A percentile compares a stretch with the other conserved stretches of the same genome.
Evolutionary conservation across 257 asterid species (phyloP).

Genomic region (Fraxinus cuspidata): DNA sequence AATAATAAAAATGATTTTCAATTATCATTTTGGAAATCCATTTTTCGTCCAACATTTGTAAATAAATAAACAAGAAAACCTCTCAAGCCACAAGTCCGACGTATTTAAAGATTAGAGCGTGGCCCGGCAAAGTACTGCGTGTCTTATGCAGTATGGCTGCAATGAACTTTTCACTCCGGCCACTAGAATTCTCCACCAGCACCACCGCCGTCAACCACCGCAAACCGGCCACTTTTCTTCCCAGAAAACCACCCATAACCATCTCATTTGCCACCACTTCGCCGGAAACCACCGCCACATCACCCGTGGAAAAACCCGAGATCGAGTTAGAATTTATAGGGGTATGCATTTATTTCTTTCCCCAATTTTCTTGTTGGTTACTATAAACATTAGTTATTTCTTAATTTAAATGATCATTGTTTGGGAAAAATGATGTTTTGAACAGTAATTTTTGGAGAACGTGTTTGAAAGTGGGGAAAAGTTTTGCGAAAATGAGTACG

Average conservation of each 20-base stretch:
- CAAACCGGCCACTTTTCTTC: slow-evolving; percentile 33
- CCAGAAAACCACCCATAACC: slow-evolving; percentile 23
- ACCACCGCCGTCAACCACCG: slow-evolving; percentile 30
- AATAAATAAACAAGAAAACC: not conserved
- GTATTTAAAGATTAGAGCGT: not conserved
- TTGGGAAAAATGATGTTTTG: no score
- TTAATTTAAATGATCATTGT: not conserved
- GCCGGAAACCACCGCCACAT: slow-evolving; percentile 55
- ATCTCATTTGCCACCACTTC: slow-evolving; percentile 42
- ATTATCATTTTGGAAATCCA: not conserved
- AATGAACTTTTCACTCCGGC: slow-evolving; percentile 49
- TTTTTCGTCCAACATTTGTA: not conserved
- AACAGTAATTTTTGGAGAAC: no score
- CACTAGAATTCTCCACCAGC: slow-evolving; percentile 42
- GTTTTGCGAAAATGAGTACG: no score
- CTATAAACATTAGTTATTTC: not conserved
- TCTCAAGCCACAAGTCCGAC: slow-evolving; percentile 24
- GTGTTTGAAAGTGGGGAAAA: no score
- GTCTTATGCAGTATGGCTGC: slow-evolving; percentile 47
- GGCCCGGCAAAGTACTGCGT: not conserved
- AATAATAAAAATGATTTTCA: not conserved
- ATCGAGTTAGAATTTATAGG: slow-evolving; percentile 80
- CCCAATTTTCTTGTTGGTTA: not conserved
- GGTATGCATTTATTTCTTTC: slow-evolving; percentile 30
- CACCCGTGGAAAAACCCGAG: slow-evolving; percentile 48